phyloP scores from a whole-genome alignment of 805 yeast species.

The Lachancea meyersii region DNA sequence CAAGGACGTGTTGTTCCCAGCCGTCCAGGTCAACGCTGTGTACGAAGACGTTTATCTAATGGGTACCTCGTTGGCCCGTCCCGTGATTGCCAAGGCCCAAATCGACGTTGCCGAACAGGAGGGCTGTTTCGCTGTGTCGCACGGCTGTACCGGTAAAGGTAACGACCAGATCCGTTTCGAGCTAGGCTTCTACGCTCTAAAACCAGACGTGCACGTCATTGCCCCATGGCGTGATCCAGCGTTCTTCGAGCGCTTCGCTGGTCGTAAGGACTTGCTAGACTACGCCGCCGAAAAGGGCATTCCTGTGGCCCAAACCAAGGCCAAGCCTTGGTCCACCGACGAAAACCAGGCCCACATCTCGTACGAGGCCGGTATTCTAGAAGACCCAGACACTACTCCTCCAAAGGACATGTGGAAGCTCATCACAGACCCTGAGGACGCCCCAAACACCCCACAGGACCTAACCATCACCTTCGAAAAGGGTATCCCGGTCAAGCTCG shows the following conservation, averaged over 20 bases:
- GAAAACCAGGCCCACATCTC: constrained; percentile 99
- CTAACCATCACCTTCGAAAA: constrained; percentile 73
- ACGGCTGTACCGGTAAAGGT: constrained; percentile 99
- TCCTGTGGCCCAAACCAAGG: constrained; percentile 94
- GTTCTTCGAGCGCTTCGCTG: constrained; percentile 93
- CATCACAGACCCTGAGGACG: constrained; percentile 91
- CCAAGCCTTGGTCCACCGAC: constrained; percentile 99
- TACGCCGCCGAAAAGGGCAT: constrained; percentile 89
- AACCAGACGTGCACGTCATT: constrained; percentile 93
- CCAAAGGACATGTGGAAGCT: constrained; percentile 99
- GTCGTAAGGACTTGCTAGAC: constrained; percentile 92
- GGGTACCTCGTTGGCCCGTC: constrained; percentile 98
- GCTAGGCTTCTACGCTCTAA: constrained; percentile 91
- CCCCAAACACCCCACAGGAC: constrained; percentile 90
- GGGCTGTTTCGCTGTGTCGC: constrained; percentile 97
- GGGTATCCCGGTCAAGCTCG: constrained; percentile 83
- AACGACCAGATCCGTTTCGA: constrained; percentile 99
- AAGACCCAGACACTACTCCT: constrained; percentile 97
- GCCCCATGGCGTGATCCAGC: constrained; percentile 99
- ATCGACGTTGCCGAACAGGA: constrained; percentile 93
- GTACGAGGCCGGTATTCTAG: constrained; percentile 98
- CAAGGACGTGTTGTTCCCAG: constrained; percentile 86
- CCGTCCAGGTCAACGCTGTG: constrained; percentile 94
- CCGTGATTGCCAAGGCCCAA: constrained; percentile 97
- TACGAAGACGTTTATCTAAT: constrained; percentile 94